Percentiles rank a stretch among this genome's conserved stretches.
Evolutionary conservation across 2,329 filamentous ascomycete species (phyloP).

Genomic region (Aspergillus sp.): DNA sequence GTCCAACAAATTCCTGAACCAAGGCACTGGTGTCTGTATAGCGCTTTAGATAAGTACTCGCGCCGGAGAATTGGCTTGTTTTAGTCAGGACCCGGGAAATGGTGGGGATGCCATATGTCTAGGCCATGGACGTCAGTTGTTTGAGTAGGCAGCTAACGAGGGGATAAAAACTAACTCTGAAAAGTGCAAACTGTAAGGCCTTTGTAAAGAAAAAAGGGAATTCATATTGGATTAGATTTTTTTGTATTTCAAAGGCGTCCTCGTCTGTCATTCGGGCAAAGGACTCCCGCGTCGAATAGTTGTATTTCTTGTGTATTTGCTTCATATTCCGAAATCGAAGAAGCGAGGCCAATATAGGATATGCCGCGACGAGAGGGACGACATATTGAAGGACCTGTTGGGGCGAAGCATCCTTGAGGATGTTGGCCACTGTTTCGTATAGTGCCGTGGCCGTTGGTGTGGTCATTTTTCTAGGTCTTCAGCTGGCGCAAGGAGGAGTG

Average conservation of each 20-base stretch:
- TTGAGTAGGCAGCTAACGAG: not conserved
- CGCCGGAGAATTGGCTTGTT: constrained; percentile 51
- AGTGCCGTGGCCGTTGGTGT: not conserved
- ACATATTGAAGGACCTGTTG: constrained; percentile 24
- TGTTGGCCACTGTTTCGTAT: not conserved
- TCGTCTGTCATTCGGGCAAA: constrained; percentile 55
- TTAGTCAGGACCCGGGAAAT: constrained; percentile 52
- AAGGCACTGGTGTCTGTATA: constrained; percentile 54
- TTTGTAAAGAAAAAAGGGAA: constrained; percentile 56
- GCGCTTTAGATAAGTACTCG: constrained; percentile 52
- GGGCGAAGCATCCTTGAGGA: constrained; percentile 4
- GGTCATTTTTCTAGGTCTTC: not conserved
- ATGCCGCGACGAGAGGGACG: constrained; percentile 23
- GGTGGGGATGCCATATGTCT: constrained; percentile 58
- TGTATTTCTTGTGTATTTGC: constrained; percentile 41
- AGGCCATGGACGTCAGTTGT: not conserved
- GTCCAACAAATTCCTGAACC: constrained; percentile 49
- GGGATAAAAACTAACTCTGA: constrained; percentile 45
- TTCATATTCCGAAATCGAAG: constrained; percentile 37
- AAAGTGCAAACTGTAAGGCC: constrained; percentile 59
- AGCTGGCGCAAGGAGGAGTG: too few relatives aligned
- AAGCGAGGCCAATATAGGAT: constrained; percentile 26
- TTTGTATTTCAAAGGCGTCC: constrained; percentile 53
- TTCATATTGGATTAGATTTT: constrained; percentile 49
- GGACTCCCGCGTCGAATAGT: constrained; percentile 47